Evolutionary conservation across 2,329 filamentous ascomycete genomes (phyloP), one percentile per base, ranked within the genome.

Genomic region (Coleophoma eucalyptorum): DNA sequence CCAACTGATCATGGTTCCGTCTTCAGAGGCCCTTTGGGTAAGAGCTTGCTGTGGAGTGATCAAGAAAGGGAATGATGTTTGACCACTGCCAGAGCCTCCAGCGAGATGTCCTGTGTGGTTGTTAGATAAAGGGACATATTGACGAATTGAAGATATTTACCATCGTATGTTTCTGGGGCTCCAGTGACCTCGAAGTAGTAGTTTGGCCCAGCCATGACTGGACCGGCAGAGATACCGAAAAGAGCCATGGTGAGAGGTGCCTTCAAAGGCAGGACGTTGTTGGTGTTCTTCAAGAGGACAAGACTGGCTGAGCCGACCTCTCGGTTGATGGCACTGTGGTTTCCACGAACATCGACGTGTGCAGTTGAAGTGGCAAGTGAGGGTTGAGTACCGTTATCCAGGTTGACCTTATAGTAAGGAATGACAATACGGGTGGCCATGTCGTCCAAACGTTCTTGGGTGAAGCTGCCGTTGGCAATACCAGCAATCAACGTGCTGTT

Each of bases 321-420:
- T 20, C 90, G 86, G 54, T 94, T 92, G 49, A 89, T 71, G 18
- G 71, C 64, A 45, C 74, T 83, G 65, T 96, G 90, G 49, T 91
- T 76, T 37, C 69, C 77, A 48, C 84, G 88, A 13, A 94, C 91
- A 61, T 96, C 84, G 31, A 95, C 80, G 56, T 90, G 87, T 59
- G 84, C 77, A 70, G 96, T 87, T 72, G 89, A 89, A 59, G 86
- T 86, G 70, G 96, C 96, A 76, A 90, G 96, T 67, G 87, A 81
- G 0, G 70, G 67, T 6, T 48, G 34, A 15, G 47, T 43, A 20
- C 49, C 53, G 73, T 81, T 58, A 0, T 72, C 74, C 56, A 74
- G 73, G 50, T 80, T 79, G 21, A 83, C 79, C 67, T 86, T 84
- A 72, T 83, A 86, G 65, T 78, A 81, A 33, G 81, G 73, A 3